A percentile compares a stretch with the other conserved stretches of the same genome.
Evolutionary conservation across 306 rosid genomes (phyloP).

Genomic region (Malus orientalis): DNA sequence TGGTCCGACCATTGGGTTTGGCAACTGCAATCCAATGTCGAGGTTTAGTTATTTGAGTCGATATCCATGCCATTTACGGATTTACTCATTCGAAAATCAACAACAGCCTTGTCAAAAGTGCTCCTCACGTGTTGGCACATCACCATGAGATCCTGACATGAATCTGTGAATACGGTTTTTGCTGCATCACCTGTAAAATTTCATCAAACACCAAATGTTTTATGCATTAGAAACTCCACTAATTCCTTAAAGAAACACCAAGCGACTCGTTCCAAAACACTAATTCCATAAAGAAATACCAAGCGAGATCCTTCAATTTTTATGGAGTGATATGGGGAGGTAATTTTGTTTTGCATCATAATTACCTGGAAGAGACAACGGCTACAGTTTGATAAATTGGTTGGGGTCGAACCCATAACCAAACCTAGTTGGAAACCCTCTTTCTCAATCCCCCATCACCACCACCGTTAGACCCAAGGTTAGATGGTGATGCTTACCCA

Average conservation of each 20-base stretch:
- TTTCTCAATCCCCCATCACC: neutral
- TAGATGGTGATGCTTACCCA: neutral
- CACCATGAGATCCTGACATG: conserved; percentile 69
- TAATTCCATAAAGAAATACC: neutral
- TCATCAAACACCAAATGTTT: neutral
- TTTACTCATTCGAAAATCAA: conserved; percentile 37
- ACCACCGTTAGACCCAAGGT: neutral
- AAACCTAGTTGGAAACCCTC: neutral
- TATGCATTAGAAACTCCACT: neutral
- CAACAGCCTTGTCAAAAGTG: conserved; percentile 57
- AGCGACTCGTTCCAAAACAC: neutral
- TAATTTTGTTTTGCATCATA: neutral
- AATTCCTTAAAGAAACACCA: too few relatives aligned
- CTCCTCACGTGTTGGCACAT: conserved; percentile 64
- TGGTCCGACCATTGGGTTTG: too few relatives aligned
- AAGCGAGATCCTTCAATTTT: neutral
- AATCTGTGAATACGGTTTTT: conserved; percentile 53
- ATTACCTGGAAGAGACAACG: neutral
- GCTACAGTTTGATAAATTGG: neutral
- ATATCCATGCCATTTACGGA: conserved; percentile 25
- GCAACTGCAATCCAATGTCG: too few relatives aligned
- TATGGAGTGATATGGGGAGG: too few relatives aligned
- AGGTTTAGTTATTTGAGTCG: neutral
- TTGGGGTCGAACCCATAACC: neutral
- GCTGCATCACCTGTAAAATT: conserved; percentile 60